These are phyloP conservation scores for Tephrocybe rancida DNA, from an alignment of 768 basidiomycete genomes.

Conservation along the genomic window DNA sequence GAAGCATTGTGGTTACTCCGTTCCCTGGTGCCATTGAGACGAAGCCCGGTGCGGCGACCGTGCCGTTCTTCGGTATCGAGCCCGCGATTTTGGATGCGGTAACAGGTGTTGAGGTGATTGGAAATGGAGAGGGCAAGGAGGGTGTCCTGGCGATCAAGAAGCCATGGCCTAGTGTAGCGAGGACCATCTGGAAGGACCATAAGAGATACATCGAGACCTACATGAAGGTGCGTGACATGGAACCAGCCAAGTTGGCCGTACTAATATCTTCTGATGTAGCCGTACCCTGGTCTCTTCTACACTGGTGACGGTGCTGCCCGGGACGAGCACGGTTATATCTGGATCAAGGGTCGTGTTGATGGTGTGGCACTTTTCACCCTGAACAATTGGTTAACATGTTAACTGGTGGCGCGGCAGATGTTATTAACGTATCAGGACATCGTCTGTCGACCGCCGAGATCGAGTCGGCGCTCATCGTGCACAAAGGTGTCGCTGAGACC, in stretches of 20 bases:
- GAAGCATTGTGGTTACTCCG: conserved; percentile 92
- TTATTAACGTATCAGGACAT: conserved; percentile 98
- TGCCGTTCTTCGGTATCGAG: conserved; percentile 97
- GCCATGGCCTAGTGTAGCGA: conserved; percentile 96
- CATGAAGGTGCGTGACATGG: conserved; percentile 37
- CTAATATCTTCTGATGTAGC: conserved; percentile 29
- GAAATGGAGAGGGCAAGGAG: conserved; percentile 86
- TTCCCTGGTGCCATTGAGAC: conserved; percentile 96
- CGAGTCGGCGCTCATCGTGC: conserved; percentile 93
- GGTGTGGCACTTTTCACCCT: conserved; percentile 46
- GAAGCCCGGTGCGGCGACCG: conserved; percentile 95
- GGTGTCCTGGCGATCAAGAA: conserved; percentile 85
- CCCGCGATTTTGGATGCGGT: conserved; percentile 85
- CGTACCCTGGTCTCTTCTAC: conserved; percentile 91
- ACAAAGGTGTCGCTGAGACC: conserved; percentile 95
- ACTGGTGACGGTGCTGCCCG: conserved; percentile 98
- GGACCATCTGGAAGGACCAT: conserved; percentile 92
- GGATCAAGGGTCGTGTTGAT: conserved; percentile 98
- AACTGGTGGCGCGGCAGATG: conserved; percentile 50
- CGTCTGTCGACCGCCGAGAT: conserved; percentile 97
- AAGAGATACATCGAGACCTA: conserved; percentile 67
- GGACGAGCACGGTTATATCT: conserved; percentile 95
- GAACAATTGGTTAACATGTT: background rate
- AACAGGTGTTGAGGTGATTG: conserved; percentile 74
- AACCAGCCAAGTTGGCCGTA: background rate